Percentiles rank a stretch among this genome's conserved stretches.
Evolutionary conservation across 2,329 filamentous ascomycete genomes (phyloP).

Genomic region (Cladosporium sp.): DNA sequence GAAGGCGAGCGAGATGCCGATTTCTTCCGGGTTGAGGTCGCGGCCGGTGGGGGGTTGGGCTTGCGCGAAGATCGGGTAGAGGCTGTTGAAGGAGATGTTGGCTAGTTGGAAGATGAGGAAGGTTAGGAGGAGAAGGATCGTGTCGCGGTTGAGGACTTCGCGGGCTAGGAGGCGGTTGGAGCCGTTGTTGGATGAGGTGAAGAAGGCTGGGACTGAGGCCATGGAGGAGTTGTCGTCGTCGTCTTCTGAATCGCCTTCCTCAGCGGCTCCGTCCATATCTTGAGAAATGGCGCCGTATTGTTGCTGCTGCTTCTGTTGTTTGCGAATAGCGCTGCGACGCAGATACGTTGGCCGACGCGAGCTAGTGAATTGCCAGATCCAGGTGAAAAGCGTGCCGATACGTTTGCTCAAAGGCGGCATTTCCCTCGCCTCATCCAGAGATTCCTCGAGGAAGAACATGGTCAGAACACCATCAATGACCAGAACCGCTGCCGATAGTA

Average conservation of each 20-base stretch:
- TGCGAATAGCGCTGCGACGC: conserved; percentile 27
- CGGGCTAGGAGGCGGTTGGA: conserved; percentile 48
- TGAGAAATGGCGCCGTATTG: conserved; percentile 14
- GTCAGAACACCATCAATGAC: conserved; percentile 67
- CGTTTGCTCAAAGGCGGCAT: conserved; percentile 57
- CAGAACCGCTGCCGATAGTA: conserved; percentile 70
- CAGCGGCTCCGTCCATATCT: conserved; percentile 13
- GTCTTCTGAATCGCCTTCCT: conserved; percentile 22
- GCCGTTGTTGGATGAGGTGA: conserved; percentile 35
- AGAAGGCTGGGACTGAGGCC: conserved; percentile 20
- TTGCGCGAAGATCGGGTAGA: conserved; percentile 90
- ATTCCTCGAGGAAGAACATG: conserved; percentile 81
- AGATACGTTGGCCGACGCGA: conserved; percentile 57
- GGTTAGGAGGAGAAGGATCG: conserved; percentile 72
- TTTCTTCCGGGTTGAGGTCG: conserved; percentile 67
- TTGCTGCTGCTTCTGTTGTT: conserved; percentile 15
- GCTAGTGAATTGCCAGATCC: conserved; percentile 66
- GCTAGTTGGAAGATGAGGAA: conserved; percentile 91
- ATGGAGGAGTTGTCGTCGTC: conserved; percentile 38
- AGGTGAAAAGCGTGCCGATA: conserved; percentile 57
- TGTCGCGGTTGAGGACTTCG: conserved; percentile 71
- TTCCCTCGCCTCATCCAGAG: conserved; percentile 61
- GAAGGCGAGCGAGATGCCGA: conserved; percentile 79
- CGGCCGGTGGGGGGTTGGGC: conserved; percentile 71
- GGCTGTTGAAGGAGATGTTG: conserved; percentile 90